A percentile compares a stretch with the other conserved stretches of the same genome.
These are phyloP conservation scores for Lipomyces mesembrius DNA, from an alignment of 805 yeast species.

Conservation along the genomic window DNA sequence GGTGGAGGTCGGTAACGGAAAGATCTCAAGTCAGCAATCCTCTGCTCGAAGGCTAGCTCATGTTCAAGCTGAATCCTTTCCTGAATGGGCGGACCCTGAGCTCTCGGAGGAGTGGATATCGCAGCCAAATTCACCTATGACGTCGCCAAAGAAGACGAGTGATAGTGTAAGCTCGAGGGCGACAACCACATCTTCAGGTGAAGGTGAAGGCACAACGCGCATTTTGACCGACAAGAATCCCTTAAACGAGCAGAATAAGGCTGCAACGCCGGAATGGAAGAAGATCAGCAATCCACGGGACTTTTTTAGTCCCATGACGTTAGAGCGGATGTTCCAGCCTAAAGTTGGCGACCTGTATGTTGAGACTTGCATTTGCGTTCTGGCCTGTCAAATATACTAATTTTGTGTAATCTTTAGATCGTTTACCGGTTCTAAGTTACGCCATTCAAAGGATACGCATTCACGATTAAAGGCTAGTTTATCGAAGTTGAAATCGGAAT, in stretches of 20 bases:
- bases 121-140: slow-evolving; percentile 28
- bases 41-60: neutral
- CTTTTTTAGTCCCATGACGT: slow-evolving; percentile 35
- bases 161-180: slow-evolving; percentile 9
- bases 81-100: slow-evolving; percentile 35
- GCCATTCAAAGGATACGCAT: slow-evolving; percentile 12
- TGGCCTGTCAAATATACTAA: neutral
- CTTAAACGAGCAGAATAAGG: neutral
- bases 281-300: slow-evolving; percentile 20
- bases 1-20: neutral
- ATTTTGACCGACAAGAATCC: slow-evolving; percentile 10
- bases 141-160: slow-evolving; percentile 6
- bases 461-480: slow-evolving; percentile 15
- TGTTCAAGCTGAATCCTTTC: slow-evolving; percentile 16
- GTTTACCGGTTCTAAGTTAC: slow-evolving; percentile 9
- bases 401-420: neutral
- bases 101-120: slow-evolving; percentile 38
- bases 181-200: slow-evolving; percentile 12
- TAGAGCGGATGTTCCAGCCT: slow-evolving; percentile 34
- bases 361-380: neutral
- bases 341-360: slow-evolving; percentile 13
- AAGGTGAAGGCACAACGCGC: slow-evolving; percentile 30
- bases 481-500: slow-evolving; percentile 18
- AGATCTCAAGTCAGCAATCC: neutral
- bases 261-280: slow-evolving; percentile 33